Base-by-base conservation (phyloP, 2,329 filamentous ascomycete genomes). In the Leptographium radiaticola region DNA sequence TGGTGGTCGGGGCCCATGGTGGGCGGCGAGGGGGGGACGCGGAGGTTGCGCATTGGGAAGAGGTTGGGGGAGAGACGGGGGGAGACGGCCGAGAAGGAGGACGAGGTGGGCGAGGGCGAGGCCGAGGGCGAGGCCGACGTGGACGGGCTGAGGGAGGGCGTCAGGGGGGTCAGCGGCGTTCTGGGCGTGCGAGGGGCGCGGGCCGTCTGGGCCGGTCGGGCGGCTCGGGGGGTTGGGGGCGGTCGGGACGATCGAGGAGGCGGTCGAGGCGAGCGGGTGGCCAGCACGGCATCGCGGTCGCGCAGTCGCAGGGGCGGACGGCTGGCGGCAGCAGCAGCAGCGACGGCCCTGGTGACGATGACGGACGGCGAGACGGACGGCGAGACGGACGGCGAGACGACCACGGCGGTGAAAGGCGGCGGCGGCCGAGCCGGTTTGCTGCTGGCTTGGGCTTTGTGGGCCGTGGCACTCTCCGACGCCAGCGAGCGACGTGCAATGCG, bases 211-310 rank as follows among this genome's bases (percentile, higher is more conserved):
- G n/a, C 10, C 15, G 15, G 10, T n/a, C 15, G 16, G 46, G 9
- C 33, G 18, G n/a, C 11, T n/a, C 15, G 16, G 46, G 9, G n/a
- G 18, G n/a, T 4, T 49, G 18, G 47, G 18, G 2, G 2, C 20
- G 16, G 46, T 4, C 8, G 6, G 11, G 4, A 18, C 2, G 18
- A 5, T 5, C 4, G 48, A 31, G 25, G 13, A 16, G 2, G 12
- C 46, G n/a, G 33, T 15, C n/a, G 18, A 12, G 50, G 10, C 2
- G 30, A 33, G 15, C 34, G 42, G 53, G 50, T 20, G 30, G 51
- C 36, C 36, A 48, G 59, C 55, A 62, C 59, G 61, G 64, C 70
- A 73, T 73, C 68, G 66, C 71, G 67, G 60, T 70, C 65, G 57
- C 64, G 64, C 52, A 57, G 55, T 42, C 60, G 61, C 15, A 67